Percentiles rank a stretch among this genome's conserved stretches.
Evolutionary conservation across 1,139 yeast species (phyloP).

Genomic region (Debaryomyces subglobosus): DNA sequence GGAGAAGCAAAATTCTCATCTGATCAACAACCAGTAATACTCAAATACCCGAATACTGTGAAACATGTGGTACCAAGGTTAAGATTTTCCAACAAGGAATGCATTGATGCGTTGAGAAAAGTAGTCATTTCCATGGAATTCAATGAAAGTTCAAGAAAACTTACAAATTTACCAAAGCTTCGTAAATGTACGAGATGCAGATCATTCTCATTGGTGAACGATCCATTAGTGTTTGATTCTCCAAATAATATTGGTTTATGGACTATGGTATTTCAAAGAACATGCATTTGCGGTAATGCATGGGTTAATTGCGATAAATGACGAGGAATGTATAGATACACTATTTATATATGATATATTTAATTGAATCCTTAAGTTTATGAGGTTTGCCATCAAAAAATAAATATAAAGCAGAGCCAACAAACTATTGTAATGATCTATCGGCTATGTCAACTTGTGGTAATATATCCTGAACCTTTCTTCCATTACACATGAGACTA

Average conservation of each 20-base stretch:
- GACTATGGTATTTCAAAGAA: constrained; percentile 75
- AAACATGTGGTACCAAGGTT: constrained; percentile 24
- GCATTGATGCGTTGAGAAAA: constrained; percentile 51
- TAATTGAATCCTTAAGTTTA: neutral
- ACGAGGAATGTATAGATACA: neutral
- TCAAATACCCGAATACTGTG: constrained; percentile 12
- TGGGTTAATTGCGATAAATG: constrained; percentile 53
- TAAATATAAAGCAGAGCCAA: neutral
- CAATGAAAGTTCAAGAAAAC: constrained; percentile 6
- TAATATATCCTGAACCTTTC: constrained; percentile 23
- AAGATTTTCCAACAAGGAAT: constrained; percentile 25
- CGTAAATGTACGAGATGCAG: constrained; percentile 74
- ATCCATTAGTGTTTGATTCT: constrained; percentile 44
- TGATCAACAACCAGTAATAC: constrained; percentile 9
- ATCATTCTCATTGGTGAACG: constrained; percentile 55
- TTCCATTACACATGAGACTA: constrained; percentile 35
- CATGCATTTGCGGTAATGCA: constrained; percentile 80
- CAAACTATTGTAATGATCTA: constrained; percentile 19
- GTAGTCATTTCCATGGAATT: constrained; percentile 28
- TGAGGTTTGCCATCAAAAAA: neutral
- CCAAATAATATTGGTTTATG: constrained; percentile 53
- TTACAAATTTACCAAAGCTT: constrained; percentile 16
- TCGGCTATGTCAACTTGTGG: constrained; percentile 36
- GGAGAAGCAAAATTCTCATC: neutral
- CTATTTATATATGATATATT: neutral